These are phyloP conservation scores for Sclerotinia minor DNA, from an alignment of 2,329 filamentous ascomycete genomes.

Conservation along the genomic window DNA sequence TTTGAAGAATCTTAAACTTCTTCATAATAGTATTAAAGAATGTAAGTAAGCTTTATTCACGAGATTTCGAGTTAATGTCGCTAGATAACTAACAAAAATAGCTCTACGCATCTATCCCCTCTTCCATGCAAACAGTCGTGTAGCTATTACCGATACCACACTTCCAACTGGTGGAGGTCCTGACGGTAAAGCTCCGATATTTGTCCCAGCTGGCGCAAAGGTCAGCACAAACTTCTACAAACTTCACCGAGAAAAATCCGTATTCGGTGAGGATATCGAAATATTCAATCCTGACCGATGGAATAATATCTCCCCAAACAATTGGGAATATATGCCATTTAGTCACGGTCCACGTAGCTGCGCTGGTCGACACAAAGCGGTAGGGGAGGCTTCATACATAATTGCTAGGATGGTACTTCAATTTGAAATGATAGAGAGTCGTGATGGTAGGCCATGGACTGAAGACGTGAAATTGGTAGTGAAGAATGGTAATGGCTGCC, in stretches of 20 bases:
- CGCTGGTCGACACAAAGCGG: slow-evolving; percentile 53
- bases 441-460: slow-evolving; percentile 21
- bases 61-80: rapidly evolving
- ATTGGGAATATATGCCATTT: slow-evolving; percentile 67
- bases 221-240: slow-evolving; percentile 18
- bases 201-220: slow-evolving; percentile 25
- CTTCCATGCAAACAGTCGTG: slow-evolving; percentile 28
- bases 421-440: slow-evolving; percentile 26
- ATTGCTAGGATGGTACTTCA: slow-evolving; percentile 25
- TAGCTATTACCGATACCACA: slow-evolving; percentile 25
- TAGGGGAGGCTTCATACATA: slow-evolving; percentile 28
- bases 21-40: slow-evolving; percentile 14
- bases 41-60: not conserved
- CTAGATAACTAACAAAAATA: not conserved
- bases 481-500: slow-evolving; percentile 25
- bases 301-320: slow-evolving; percentile 61
- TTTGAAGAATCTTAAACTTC: not conserved
- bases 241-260: slow-evolving; percentile 6
- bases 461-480: slow-evolving; percentile 21
- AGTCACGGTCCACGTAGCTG: slow-evolving; percentile 67
- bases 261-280: slow-evolving; percentile 71
- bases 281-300: slow-evolving; percentile 74
- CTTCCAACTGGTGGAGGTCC: slow-evolving; percentile 30
- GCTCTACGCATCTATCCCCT: slow-evolving; percentile 35
- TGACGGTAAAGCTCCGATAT: slow-evolving; percentile 27